phyloP scores from a whole-genome alignment of 148 eudicot species.

The Amaranthus palmeri region DNA sequence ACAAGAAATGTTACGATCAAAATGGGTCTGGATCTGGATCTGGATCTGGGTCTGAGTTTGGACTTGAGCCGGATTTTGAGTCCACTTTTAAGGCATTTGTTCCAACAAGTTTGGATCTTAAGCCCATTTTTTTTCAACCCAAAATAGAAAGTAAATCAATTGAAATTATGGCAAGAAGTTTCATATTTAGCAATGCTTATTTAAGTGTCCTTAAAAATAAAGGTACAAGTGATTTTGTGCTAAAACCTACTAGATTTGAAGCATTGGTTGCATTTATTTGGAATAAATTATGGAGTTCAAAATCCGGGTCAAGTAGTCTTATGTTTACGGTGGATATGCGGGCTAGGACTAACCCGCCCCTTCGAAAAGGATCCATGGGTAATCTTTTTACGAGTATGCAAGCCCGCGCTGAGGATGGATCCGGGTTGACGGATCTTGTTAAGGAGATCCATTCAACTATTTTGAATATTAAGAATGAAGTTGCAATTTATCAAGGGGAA shows the following conservation, averaged over 20 bases:
- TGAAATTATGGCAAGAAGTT: neutral
- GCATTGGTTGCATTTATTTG: neutral
- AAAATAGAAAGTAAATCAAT: too few relatives aligned
- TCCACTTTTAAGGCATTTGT: constrained; percentile 1
- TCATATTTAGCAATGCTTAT: neutral
- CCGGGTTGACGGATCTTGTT: neutral
- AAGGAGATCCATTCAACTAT: neutral
- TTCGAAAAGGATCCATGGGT: neutral
- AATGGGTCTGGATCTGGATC: neutral
- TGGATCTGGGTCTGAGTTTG: too few relatives aligned
- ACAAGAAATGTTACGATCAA: too few relatives aligned
- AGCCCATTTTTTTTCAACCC: neutral
- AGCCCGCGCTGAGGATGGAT: neutral
- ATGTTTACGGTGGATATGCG: neutral
- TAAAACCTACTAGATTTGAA: neutral
- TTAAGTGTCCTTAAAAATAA: too few relatives aligned
- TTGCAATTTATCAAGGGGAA: neutral
- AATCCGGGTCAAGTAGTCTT: neutral
- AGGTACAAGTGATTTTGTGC: neutral
- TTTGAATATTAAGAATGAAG: neutral
- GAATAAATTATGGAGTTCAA: too few relatives aligned
- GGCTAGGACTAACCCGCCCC: neutral
- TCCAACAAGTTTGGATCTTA: neutral
- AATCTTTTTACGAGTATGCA: neutral
- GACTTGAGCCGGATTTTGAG: constrained; percentile 1